Percentiles rank a stretch among this genome's conserved stretches.
Evolutionary conservation across 805 yeast species (phyloP).

Genomic region (Hanseniaspora pseudoguilliermondii): DNA sequence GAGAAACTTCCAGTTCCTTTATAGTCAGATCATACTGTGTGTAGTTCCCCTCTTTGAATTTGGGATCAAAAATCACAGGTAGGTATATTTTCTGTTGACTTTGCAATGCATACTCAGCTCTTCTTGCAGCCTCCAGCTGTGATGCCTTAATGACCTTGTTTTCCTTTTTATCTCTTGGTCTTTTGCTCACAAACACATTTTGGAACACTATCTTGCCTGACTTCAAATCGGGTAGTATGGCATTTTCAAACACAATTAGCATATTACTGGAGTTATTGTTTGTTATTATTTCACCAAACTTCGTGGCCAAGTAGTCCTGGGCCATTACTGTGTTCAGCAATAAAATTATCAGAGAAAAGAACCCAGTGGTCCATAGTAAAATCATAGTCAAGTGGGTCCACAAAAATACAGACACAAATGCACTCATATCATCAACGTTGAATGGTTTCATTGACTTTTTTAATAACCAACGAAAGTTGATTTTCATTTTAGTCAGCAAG

Average conservation of each 20-base stretch:
- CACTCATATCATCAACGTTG: constrained; percentile 83
- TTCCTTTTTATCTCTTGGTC: constrained; percentile 46
- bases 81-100: constrained; percentile 16
- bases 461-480: constrained; percentile 58
- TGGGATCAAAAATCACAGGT: constrained; percentile 26
- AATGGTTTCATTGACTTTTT: constrained; percentile 70
- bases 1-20: constrained; percentile 67
- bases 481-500: constrained; percentile 31
- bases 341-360: constrained; percentile 65
- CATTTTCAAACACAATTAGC: constrained; percentile 79
- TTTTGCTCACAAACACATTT: constrained; percentile 70
- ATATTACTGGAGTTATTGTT: constrained; percentile 54
- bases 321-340: constrained; percentile 46
- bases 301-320: constrained; percentile 68
- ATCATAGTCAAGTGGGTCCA: constrained; percentile 75
- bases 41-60: constrained; percentile 78
- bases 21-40: constrained; percentile 90
- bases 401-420: constrained; percentile 81
- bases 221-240: constrained; percentile 88
- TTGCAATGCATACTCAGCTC: constrained; percentile 31
- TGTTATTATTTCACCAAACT: constrained; percentile 72
- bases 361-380: constrained; percentile 82
- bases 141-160: constrained; percentile 52
- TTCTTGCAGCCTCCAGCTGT: constrained; percentile 56
- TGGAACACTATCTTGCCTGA: constrained; percentile 74